Evolutionary conservation across 352 stramenopile species (phyloP).

Genomic region (Phytophthora crassamura): DNA sequence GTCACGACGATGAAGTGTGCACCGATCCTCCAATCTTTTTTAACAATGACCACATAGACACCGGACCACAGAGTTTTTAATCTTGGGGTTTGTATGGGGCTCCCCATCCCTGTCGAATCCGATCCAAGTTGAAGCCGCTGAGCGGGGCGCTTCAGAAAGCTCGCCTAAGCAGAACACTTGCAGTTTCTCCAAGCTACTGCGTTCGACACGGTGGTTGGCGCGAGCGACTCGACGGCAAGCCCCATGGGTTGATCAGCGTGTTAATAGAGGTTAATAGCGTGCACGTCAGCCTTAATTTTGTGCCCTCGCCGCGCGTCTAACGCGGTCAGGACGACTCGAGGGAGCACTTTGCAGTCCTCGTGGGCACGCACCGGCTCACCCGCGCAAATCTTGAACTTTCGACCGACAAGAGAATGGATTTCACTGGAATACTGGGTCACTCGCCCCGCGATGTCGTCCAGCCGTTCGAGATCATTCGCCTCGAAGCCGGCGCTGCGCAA

Average conservation of each 20-base stretch:
- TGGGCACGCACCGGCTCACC: slow-evolving; percentile 29
- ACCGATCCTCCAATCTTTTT: background rate
- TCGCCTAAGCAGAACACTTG: too few species aligned
- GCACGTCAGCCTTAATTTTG: slow-evolving; percentile 16
- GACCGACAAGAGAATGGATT: slow-evolving; percentile 18
- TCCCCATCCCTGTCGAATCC: too few species aligned
- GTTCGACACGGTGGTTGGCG: too few species aligned
- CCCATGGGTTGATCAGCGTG: background rate
- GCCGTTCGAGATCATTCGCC: slow-evolving; percentile 3
- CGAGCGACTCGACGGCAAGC: too few species aligned
- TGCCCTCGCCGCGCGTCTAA: background rate
- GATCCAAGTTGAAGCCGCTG: slow-evolving; percentile 15
- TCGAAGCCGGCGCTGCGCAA: slow-evolving; percentile 6
- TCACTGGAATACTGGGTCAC: slow-evolving; percentile 24
- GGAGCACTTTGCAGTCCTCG: slow-evolving; percentile 23
- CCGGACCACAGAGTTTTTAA: slow-evolving; percentile 5
- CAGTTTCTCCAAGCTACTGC: too few species aligned
- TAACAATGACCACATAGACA: slow-evolving; percentile 15
- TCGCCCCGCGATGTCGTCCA: slow-evolving; percentile 8
- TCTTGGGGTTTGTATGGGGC: slow-evolving; percentile 6
- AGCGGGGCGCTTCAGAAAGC: slow-evolving; percentile 24
- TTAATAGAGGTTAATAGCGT: slow-evolving; percentile 26
- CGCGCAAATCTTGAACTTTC: slow-evolving; percentile 27
- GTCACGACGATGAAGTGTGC: slow-evolving; percentile 7
- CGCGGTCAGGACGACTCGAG: background rate